Conservation (phyloP, 768 basidiomycete species). For the Leccinellum albellum region DNA sequence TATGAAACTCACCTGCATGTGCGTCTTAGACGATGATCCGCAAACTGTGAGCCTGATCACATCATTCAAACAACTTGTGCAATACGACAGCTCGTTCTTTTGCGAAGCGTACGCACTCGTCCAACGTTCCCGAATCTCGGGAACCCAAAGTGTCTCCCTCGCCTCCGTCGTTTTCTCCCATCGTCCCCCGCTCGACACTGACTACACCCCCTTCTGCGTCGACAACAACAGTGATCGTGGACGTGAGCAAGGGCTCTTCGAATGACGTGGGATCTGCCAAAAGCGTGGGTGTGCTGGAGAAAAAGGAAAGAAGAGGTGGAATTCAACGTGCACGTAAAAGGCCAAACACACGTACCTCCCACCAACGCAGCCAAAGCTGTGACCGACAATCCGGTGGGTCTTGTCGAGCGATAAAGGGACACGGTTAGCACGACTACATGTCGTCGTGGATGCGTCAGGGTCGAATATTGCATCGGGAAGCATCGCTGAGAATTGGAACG, state of each 20-base stretch:
- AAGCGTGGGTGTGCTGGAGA: slow-evolving; percentile 40
- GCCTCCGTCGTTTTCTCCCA: slow-evolving; percentile 19
- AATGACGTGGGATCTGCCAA: slow-evolving; percentile 86
- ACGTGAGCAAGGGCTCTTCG: slow-evolving; percentile 82
- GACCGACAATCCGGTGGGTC: slow-evolving; percentile 15
- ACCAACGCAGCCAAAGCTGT: slow-evolving; percentile 24
- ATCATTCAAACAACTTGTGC: slow-evolving; percentile 22
- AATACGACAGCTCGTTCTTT: slow-evolving; percentile 21
- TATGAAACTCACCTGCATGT: neutral
- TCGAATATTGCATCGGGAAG: slow-evolving; percentile 71
- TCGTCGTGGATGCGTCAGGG: slow-evolving; percentile 59
- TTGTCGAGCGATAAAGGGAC: slow-evolving; percentile 44
- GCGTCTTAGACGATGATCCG: neutral
- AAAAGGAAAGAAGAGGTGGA: neutral
- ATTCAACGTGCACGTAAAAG: neutral
- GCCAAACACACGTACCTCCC: slow-evolving; percentile 13
- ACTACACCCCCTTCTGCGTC: slow-evolving; percentile 34
- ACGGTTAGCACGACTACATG: slow-evolving; percentile 51
- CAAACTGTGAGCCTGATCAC: neutral
- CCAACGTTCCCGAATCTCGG: slow-evolving; percentile 9
- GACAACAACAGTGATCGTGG: slow-evolving; percentile 61
- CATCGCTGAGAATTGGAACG: slow-evolving; percentile 40
- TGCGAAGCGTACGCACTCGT: slow-evolving; percentile 16
- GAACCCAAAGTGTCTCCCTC: slow-evolving; percentile 4
- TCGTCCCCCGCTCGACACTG: slow-evolving; percentile 20